These are phyloP conservation scores for Pythium sp. DNA, from an alignment of 352 stramenopile species.

Conservation along the genomic window DNA sequence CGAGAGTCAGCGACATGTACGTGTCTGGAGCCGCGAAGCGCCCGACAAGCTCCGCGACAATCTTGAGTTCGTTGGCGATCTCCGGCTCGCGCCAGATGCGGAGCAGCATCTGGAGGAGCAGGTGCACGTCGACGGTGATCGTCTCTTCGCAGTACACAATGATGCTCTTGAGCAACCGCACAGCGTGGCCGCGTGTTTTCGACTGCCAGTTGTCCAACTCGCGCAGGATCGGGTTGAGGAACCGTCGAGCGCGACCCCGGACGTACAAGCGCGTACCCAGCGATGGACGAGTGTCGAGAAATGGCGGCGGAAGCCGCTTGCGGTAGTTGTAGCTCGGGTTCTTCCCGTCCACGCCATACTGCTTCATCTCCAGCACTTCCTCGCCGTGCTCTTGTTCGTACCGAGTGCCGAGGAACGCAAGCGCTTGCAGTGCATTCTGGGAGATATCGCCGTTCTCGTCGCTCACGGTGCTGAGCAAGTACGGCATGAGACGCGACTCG, in stretches of 20 bases:
- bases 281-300: constrained; percentile 65
- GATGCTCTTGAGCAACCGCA: constrained; percentile 87
- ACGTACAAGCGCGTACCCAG: constrained; percentile 92
- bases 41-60: constrained; percentile 56
- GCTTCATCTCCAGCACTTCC: constrained; percentile 91
- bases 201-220: constrained; percentile 93
- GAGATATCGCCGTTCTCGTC: constrained; percentile 60
- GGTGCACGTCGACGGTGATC: constrained; percentile 88
- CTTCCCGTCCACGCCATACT: constrained; percentile 93
- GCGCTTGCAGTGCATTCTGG: constrained; percentile 57
- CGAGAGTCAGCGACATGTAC: constrained; percentile 64
- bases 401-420: constrained; percentile 57
- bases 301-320: constrained; percentile 75
- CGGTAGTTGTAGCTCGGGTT: constrained; percentile 85
- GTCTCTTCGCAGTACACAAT: constrained; percentile 93
- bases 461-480: constrained; percentile 89
- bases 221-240: constrained; percentile 85
- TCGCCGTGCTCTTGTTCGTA: constrained; percentile 71
- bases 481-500: constrained; percentile 92
- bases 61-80: constrained; percentile 21
- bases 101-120: constrained; percentile 70
- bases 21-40: constrained; percentile 63
- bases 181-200: constrained; percentile 76
- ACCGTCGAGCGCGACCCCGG: constrained; percentile 83
- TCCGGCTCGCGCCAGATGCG: constrained; percentile 38